phyloP scores from a whole-genome alignment of 176 grass and related monocot genomes.

The Carex kokanica region DNA sequence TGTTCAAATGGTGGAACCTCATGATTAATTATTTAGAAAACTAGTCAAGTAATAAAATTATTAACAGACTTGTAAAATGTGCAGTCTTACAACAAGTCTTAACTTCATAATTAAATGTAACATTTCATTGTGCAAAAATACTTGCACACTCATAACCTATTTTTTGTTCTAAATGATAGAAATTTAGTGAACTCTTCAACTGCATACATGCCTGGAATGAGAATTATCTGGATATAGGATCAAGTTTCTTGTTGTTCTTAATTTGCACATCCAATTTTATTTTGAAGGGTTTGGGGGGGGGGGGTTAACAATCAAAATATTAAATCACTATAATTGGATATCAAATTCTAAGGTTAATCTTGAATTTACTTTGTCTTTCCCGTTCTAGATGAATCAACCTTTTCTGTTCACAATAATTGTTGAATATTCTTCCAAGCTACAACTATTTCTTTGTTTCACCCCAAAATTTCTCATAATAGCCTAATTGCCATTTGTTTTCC shows the following conservation, averaged over 20 bases:
- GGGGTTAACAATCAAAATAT: background rate
- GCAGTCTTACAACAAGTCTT: too few species aligned
- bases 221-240: background rate
- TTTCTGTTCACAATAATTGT: constrained; percentile 2
- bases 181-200: background rate
- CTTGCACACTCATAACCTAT: background rate
- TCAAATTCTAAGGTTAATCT: background rate
- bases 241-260: background rate
- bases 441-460: background rate
- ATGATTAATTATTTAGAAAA: too few species aligned
- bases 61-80: too few species aligned
- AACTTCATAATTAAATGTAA: too few species aligned
- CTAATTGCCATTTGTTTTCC: background rate
- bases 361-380: background rate
- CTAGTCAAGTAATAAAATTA: too few species aligned
- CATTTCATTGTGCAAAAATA: too few species aligned
- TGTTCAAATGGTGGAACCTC: too few species aligned
- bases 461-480: background rate
- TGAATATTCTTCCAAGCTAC: background rate
- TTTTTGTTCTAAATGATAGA: background rate
- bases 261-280: background rate
- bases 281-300: background rate
- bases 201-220: background rate
- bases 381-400: background rate
- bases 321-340: background rate